phyloP scores from a whole-genome alignment of 2,329 filamentous ascomycete genomes.

The Coniochaeta sp. region DNA sequence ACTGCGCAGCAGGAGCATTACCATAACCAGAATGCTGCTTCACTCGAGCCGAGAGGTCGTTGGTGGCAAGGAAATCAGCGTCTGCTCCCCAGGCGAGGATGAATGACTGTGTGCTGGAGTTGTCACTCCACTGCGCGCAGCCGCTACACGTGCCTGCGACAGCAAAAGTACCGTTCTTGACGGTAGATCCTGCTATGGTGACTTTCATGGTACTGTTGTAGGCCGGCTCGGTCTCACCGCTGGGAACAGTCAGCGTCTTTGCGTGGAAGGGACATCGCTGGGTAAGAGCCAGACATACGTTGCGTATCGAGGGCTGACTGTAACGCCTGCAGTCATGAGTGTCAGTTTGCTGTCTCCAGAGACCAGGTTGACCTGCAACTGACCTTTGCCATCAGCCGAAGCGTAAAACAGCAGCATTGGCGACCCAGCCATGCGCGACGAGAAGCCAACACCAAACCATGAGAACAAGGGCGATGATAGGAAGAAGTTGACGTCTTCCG shows the following conservation, averaged over 20 bases:
- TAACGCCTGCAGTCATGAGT: conserved; percentile 7
- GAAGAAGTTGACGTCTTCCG: conserved; percentile 19
- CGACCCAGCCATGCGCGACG: conserved; percentile 13
- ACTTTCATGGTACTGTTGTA: conserved; percentile 7
- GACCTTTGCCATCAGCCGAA: conserved; percentile 8
- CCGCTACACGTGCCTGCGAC: conserved; percentile 15
- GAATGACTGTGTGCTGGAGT: conserved; percentile 8
- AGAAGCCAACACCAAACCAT: conserved; percentile 18
- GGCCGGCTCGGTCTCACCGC: conserved; percentile 14
- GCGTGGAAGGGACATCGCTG: neutral
- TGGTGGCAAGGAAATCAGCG: conserved; percentile 5
- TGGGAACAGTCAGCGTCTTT: neutral
- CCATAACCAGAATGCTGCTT: conserved; percentile 16
- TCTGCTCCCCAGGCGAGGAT: conserved; percentile 16
- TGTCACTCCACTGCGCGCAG: conserved; percentile 5
- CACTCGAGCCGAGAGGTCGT: conserved; percentile 12
- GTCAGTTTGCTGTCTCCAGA: neutral
- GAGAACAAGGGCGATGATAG: conserved; percentile 10
- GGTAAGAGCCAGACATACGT: conserved; percentile 6
- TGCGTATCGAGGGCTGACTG: conserved; percentile 11
- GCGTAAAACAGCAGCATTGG: conserved; percentile 17
- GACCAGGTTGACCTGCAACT: neutral
- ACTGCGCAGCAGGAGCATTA: neutral
- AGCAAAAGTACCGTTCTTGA: conserved; percentile 9
- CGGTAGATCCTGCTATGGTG: conserved; percentile 9